These are phyloP conservation scores for Persicaria tinctoria DNA, from an alignment of 148 eudicot species.

Conservation along the genomic window DNA sequence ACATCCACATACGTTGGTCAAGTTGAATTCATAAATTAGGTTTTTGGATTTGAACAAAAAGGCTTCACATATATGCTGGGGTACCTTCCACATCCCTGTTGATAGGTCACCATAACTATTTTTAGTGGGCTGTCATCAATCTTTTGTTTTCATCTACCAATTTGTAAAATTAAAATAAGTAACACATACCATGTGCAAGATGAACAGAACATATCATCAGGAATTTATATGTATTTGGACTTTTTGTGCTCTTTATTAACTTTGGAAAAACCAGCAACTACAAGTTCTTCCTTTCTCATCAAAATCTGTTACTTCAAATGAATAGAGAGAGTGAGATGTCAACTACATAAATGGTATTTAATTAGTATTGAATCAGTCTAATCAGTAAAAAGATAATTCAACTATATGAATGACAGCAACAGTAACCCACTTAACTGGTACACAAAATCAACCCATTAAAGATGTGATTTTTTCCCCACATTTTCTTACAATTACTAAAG, in stretches of 20 bases:
- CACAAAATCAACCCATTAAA: not conserved
- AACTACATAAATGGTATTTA: not conserved
- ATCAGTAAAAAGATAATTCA: too few species aligned
- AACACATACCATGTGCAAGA: not conserved
- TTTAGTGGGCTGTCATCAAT: not conserved
- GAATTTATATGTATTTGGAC: not conserved
- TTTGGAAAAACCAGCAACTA: not conserved
- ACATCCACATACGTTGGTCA: slow-evolving; percentile 6
- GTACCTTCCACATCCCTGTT: not conserved
- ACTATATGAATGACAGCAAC: not conserved
- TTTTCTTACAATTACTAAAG: not conserved
- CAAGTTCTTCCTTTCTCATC: not conserved
- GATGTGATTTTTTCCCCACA: not conserved
- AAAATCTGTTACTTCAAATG: not conserved
- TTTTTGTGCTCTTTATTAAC: not conserved
- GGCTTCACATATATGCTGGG: not conserved
- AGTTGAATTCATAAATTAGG: not conserved
- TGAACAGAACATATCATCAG: not conserved
- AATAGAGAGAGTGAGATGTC: too few species aligned
- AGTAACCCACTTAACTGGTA: not conserved
- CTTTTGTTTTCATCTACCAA: too few species aligned
- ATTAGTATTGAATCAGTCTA: not conserved
- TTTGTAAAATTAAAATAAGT: not conserved
- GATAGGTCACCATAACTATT: not conserved
- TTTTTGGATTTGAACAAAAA: not conserved